These are phyloP conservation scores for Neurospora pannonica DNA, from an alignment of 495 filamentous ascomycete species.

Conservation along the genomic window DNA sequence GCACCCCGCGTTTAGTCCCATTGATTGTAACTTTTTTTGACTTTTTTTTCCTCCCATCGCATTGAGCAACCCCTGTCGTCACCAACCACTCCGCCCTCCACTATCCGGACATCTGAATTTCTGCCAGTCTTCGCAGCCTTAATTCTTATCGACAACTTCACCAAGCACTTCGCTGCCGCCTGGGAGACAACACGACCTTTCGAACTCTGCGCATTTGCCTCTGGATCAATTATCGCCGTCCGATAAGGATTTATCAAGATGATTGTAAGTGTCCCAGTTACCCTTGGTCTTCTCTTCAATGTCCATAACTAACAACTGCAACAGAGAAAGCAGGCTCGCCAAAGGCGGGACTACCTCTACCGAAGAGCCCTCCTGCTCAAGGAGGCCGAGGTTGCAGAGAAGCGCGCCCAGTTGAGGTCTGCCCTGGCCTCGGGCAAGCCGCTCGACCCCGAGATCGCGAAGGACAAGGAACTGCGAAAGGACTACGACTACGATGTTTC, in stretches of 20 bases:
- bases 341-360: slow-evolving; percentile 92
- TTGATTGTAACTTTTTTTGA: neutral
- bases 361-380: slow-evolving; percentile 59
- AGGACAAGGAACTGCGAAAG: slow-evolving; percentile 75
- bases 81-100: neutral
- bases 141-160: neutral
- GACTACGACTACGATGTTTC: slow-evolving; percentile 95
- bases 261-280: slow-evolving; percentile 20
- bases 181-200: slow-evolving; percentile 1
- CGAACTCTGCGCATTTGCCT: neutral
- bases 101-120: neutral
- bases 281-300: neutral
- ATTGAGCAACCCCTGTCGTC: neutral
- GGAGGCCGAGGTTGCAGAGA: slow-evolving; percentile 86
- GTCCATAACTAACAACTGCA: slow-evolving; percentile 12
- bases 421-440: slow-evolving; percentile 75
- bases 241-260: slow-evolving; percentile 12
- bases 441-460: slow-evolving; percentile 75
- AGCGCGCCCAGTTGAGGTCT: slow-evolving; percentile 74
- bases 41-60: neutral
- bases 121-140: neutral
- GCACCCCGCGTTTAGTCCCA: neutral
- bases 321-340: slow-evolving; percentile 64
- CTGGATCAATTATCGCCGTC: neutral
- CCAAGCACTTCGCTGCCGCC: neutral